Base-by-base conservation (phyloP, 1,284 basidiomycete species). In the Puccinia polysora region DNA sequence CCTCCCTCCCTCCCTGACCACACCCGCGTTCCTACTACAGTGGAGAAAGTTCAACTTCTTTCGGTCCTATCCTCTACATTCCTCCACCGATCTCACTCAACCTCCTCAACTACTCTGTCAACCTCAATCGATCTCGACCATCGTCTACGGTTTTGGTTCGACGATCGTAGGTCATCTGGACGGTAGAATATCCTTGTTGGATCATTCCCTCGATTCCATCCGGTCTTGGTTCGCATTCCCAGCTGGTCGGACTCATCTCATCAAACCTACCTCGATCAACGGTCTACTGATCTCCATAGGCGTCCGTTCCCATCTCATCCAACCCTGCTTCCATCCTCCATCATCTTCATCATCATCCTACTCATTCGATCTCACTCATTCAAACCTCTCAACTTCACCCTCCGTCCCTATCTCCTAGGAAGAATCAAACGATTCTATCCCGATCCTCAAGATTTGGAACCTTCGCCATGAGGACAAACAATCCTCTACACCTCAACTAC, bases 381-480 rank as follows among this genome's bases (percentile, higher is more conserved):
- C n/a, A 4, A 64, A 32, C 14, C 32, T 7, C 76, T 36, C 32
- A 5, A 6, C 1, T 10, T 28, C 6, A 38, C 20, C 28, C 40
- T 40, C 3, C 38, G 43, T 40, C 12, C 10, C 23, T 14, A 18
- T 58, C 40, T 43, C 25, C 36, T 38, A 90, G 89, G 91, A 94
- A 81, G 91, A 94, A 79, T 87, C 88, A 68, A 80, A 83, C 0
- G 83, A 86, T 14, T 83, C 86, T n/a, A 85, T 86, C 56, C 89
- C 90, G 0, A 80, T 93, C 20, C 82, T 96, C 70, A 94, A 92
- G 80, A 86, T 96, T 53, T 96, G 92, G 91, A 89, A 93, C 79
- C 80, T 96, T 25, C 84, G 85, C 45, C 85, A 85, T 73, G 84
- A 82, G n/a, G 88, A 91, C 78, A 89, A 87, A 82, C 87, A 86